Base-by-base conservation (phyloP, 148 eudicot species). In the Camellia sinensis region DNA sequence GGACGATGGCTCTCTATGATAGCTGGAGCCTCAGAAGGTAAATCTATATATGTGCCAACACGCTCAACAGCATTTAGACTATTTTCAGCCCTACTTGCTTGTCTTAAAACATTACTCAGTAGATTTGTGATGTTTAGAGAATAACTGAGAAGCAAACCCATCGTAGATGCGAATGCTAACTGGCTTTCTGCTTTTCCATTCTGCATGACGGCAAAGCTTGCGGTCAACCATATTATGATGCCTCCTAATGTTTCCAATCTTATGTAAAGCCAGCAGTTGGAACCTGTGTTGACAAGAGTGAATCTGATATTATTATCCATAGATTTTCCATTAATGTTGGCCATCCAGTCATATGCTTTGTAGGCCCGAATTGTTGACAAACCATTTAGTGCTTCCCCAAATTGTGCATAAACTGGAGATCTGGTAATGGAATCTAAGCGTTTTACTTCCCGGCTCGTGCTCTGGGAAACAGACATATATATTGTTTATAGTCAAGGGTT, bases 91-190 rank as follows among this genome's bases (percentile, higher is more conserved):
- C 87, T 81, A 74, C 92, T 89, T 57, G 90, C 92, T 83, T 85
- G 88, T 82, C 90, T 89, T 53, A 89, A 63, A 62, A 83, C 88
- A 76, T 84, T 87, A 71, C 92, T 82, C 79, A 89, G 63, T 72
- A 87, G 77, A 78, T 74, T 87, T 65, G 92, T 87, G 80, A 89
- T 89, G 80, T 89, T 89, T 62, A 89, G 69, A 68, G 92, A 88
- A 80, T 89, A 89, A 76, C 90, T 89, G 15, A 89, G 92, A 54
- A 89, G 92, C 82, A 89, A 77, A 57, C 92, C 92, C 89, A 89
- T 87, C 19, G 90, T 62, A 64, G 92, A 83, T 79, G 92, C 92
- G 73, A 87, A 87, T 19, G 89, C 92, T 29, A 85, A 79, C 79
- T 87, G 82, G 77, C 84, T 80, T 73, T 84, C 83, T 48, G 83